Evolutionary conservation across 441 rosid genomes (phyloP).

Genomic region (Mallotus repandus): DNA sequence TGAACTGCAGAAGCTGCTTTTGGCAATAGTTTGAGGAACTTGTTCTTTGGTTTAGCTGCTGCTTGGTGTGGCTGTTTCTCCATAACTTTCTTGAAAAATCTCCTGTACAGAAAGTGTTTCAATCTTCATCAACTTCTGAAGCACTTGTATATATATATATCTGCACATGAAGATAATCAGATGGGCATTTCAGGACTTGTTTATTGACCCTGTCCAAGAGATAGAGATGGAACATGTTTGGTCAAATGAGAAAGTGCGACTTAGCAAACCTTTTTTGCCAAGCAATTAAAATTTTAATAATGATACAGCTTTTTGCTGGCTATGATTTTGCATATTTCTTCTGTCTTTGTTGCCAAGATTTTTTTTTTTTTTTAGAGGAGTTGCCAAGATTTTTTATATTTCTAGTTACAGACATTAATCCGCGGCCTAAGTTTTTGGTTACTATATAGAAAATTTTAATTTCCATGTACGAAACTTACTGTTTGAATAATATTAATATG

Average conservation of each 20-base stretch:
- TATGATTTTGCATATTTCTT: neutral
- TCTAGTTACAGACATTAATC: neutral
- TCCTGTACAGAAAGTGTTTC: too few species aligned
- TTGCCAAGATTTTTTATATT: neutral
- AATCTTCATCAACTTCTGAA: neutral
- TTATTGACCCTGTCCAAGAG: slow-evolving; percentile 3
- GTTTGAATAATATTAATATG: neutral
- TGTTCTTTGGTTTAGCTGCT: slow-evolving; percentile 36
- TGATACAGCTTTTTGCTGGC: neutral
- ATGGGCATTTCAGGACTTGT: neutral
- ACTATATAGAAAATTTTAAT: neutral
- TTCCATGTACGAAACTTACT: neutral
- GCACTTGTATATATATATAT: neutral
- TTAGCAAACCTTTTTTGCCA: slow-evolving; percentile 13
- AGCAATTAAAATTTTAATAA: neutral
- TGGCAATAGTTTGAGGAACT: slow-evolving; percentile 56
- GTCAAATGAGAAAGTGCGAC: slow-evolving; percentile 8
- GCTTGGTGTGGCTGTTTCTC: slow-evolving; percentile 33
- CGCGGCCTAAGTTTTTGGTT: neutral
- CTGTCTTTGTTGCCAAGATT: too few species aligned
- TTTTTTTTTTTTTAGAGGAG: too few species aligned
- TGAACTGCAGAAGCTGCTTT: slow-evolving; percentile 52
- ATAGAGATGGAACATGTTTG: neutral
- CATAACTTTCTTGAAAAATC: slow-evolving; percentile 24
- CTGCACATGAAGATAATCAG: too few species aligned